phyloP scores from a whole-genome alignment of 192 early-diverging fungal genomes.

The Jimgerdemannia lactiflua region DNA sequence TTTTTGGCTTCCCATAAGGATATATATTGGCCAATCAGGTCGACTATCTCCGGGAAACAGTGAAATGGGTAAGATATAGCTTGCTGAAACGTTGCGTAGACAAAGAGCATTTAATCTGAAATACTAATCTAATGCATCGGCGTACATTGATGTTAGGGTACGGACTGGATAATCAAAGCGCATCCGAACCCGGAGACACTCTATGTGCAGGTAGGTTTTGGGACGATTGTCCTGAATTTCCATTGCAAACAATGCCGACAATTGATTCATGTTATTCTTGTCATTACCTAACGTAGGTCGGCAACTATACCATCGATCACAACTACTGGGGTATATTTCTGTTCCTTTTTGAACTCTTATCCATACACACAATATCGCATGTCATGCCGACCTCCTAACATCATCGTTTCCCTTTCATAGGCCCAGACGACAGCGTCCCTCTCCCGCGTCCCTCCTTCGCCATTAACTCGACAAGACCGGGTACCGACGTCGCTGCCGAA shows the following conservation, averaged over 20 bases:
- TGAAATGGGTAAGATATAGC: no score
- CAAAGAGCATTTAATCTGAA: no score
- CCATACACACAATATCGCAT: neutral
- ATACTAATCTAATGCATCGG: neutral
- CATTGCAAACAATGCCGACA: neutral
- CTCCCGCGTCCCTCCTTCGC: constrained; percentile 34
- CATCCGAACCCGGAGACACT: constrained; percentile 47
- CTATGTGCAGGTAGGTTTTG: constrained; percentile 29
- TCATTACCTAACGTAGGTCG: constrained; percentile 44
- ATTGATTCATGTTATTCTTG: neutral
- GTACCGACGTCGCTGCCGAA: constrained; percentile 43
- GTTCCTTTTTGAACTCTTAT: constrained; percentile 7
- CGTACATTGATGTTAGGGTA: constrained; percentile 45
- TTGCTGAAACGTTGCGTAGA: no score
- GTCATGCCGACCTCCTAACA: neutral
- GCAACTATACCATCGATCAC: constrained; percentile 40
- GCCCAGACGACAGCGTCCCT: constrained; percentile 15
- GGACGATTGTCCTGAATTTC: neutral
- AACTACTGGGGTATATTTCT: constrained; percentile 52
- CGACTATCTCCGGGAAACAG: no score
- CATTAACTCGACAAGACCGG: constrained; percentile 32
- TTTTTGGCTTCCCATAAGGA: no score
- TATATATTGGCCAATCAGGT: no score
- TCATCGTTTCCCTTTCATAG: neutral
- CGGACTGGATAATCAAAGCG: constrained; percentile 58